Evolutionary conservation across 345 rosid genomes (phyloP).

Genomic region (Euphorbia peplus): DNA sequence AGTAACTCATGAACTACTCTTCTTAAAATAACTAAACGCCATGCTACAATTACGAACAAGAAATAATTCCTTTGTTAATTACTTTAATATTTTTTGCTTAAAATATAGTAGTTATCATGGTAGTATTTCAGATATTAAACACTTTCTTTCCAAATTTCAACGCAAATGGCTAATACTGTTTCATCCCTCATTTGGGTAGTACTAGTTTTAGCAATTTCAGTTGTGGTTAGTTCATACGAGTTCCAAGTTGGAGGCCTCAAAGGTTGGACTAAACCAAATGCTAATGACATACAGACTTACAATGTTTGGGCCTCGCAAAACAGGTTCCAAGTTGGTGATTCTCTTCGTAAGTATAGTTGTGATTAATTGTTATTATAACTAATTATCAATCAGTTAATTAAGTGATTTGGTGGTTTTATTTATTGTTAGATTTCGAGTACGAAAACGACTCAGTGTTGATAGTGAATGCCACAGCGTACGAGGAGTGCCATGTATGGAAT

Average conservation of each 20-base stretch:
- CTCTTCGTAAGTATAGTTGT: constrained; percentile 39
- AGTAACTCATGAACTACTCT: background rate
- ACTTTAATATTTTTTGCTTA: no score
- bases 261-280: constrained; percentile 6
- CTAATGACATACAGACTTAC: constrained; percentile 19
- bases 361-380: no score
- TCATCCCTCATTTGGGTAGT: background rate
- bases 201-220: constrained; percentile 4
- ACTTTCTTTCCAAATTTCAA: background rate
- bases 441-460: constrained; percentile 31
- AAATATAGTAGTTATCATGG: no score
- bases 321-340: constrained; percentile 27
- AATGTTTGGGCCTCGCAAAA: background rate
- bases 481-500: constrained; percentile 8
- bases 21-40: background rate
- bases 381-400: no score
- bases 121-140: no score
- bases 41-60: background rate
- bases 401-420: background rate
- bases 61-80: no score
- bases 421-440: constrained; percentile 15
- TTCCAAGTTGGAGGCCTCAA: constrained; percentile 34
- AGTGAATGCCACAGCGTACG: background rate
- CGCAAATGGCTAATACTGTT: background rate
- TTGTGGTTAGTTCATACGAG: constrained; percentile 12